A percentile compares a stretch with the other conserved stretches of the same genome.
Evolutionary conservation across 2,329 filamentous ascomycete genomes (phyloP).

Genomic region (Spiromastix sp.): DNA sequence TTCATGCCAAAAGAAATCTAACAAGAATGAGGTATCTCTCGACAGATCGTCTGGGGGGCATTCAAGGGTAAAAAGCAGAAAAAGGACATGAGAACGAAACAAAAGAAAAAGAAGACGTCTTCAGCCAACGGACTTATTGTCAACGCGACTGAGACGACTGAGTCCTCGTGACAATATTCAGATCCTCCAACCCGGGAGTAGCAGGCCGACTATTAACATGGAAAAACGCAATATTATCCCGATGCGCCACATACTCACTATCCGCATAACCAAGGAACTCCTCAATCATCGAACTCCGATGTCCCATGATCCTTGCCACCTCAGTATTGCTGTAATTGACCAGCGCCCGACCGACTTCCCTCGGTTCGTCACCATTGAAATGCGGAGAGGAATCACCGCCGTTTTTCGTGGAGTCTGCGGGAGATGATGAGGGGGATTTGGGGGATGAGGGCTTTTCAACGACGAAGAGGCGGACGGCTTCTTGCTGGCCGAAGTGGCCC

Average conservation of each 20-base stretch:
- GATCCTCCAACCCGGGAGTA: constrained; percentile 18
- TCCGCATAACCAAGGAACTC: constrained; percentile 80
- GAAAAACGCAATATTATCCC: constrained; percentile 78
- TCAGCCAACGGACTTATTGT: background rate
- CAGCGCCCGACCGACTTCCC: constrained; percentile 76
- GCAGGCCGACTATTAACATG: constrained; percentile 15
- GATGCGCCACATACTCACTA: constrained; percentile 82
- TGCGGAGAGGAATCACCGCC: constrained; percentile 30
- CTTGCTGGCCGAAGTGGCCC: constrained; percentile 80
- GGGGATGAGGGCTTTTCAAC: constrained; percentile 53
- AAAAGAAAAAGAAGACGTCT: no score
- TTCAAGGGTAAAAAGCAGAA: no score
- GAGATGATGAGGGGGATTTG: constrained; percentile 21
- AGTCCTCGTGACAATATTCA: constrained; percentile 9
- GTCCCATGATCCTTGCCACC: constrained; percentile 72
- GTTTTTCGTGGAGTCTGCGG: no score
- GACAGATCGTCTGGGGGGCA: no score
- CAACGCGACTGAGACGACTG: constrained; percentile 1
- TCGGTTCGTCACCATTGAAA: constrained; percentile 35
- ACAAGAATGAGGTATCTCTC: no score
- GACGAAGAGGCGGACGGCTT: constrained; percentile 78
- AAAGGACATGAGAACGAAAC: no score
- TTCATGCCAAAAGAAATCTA: no score
- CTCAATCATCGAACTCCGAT: constrained; percentile 71
- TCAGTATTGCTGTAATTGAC: constrained; percentile 89